Evolutionary conservation across 78 protist species (phyloP), one percentile per base, ranked within the genome.

Genomic region (Dictyostelium citrinum): DNA sequence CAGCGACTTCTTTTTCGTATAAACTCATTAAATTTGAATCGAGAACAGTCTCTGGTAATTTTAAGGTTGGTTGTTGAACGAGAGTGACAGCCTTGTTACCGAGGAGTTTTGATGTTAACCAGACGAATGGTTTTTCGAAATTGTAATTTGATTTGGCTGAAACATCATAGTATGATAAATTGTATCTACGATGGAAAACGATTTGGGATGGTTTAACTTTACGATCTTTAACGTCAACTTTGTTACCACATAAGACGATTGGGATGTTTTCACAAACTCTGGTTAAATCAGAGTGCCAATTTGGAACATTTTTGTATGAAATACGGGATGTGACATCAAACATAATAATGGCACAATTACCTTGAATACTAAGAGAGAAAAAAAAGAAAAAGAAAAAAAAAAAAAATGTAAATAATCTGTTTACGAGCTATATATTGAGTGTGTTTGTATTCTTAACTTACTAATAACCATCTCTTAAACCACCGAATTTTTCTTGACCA

Each of bases 401-500:
- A 51, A 55, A 55, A 55, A 55, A 55, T n/a, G 64, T 55, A 5
- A 20, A 5, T 17, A 55, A 14, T 20, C 3, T 55, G 27, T 5
- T 0, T 5, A 5, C 20, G n/a, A 14, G 7, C 16, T n/a, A n/a
- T n/a, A 45, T 20, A 20, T 33, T 14, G 71, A 5, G 35, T 27
- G 37, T 24, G n/a, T 39, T 33, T 35, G 10, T 8, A 39, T 75
- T 83, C n/a, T 20, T 83, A 74, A 64, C 72, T 27, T 64, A 64
- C 72, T 98, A 99, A 96, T 98, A 99, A 41, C 99, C 99, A 77
- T 99, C 99, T 70, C 99, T 98, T 31, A 99, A 95, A 24, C 99
- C 99, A 12, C 99, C 99, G 82, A 98, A 99, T 96, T 98, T 98
- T 97, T 99, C 99, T 97, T 99, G 99, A n/a, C 99, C 99, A 16